Evolutionary conservation across 768 basidiomycete genomes (phyloP).

Genomic region (Infundibulicybe gibba): DNA sequence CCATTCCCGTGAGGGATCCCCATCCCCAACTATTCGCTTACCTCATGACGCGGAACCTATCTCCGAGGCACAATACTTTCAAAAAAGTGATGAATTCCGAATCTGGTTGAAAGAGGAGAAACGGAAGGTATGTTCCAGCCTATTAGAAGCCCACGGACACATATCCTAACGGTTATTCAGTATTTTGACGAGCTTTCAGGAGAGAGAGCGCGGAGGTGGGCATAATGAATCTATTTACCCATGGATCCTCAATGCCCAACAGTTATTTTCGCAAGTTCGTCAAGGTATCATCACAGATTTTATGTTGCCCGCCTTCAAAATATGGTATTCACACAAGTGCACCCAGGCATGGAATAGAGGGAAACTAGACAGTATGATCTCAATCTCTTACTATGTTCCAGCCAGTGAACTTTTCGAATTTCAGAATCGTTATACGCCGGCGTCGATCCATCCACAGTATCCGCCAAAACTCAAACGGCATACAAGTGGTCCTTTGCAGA

Average conservation of each 20-base stretch:
- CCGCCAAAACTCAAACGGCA: slow-evolving; percentile 68
- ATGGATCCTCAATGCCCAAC: slow-evolving; percentile 24
- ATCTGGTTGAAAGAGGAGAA: slow-evolving; percentile 78
- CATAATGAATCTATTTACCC: slow-evolving; percentile 8
- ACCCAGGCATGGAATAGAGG: slow-evolving; percentile 79
- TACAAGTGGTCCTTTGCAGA: slow-evolving; percentile 89
- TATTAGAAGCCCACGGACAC: background rate
- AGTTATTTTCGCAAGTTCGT: slow-evolving; percentile 95
- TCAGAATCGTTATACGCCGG: slow-evolving; percentile 59
- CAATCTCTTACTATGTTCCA: background rate
- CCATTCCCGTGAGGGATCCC: slow-evolving; percentile 26
- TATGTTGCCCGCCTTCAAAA: background rate
- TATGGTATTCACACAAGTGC: slow-evolving; percentile 2
- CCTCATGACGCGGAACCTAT: slow-evolving; percentile 61
- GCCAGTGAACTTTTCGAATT: background rate
- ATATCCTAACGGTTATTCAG: slow-evolving; percentile 29
- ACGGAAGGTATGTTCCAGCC: slow-evolving; percentile 36
- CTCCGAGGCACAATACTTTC: slow-evolving; percentile 83
- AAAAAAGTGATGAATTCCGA: slow-evolving; percentile 84
- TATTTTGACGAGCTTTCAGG: slow-evolving; percentile 86
- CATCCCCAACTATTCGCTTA: slow-evolving; percentile 34
- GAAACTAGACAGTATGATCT: slow-evolving; percentile 55
- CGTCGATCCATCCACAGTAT: slow-evolving; percentile 47
- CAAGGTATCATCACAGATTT: slow-evolving; percentile 40
- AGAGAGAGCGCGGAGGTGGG: slow-evolving; percentile 75